Evolutionary conservation across 768 basidiomycete species (phyloP).

Genomic region (Harrya chromipes): DNA sequence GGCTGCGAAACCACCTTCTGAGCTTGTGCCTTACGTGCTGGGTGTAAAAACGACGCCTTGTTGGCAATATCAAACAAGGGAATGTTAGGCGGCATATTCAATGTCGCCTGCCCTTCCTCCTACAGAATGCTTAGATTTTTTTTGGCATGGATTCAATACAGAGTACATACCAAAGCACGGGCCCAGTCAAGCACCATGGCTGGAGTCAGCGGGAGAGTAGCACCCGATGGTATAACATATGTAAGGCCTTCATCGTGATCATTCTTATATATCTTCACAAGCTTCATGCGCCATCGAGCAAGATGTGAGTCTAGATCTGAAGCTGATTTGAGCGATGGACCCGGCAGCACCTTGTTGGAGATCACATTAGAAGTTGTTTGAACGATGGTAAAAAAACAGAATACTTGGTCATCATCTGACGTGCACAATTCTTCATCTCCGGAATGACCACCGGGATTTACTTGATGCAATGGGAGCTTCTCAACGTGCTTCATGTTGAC

Average conservation of each 20-base stretch:
- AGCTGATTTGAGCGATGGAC: no score
- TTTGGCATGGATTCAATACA: no score
- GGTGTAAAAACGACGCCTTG: not conserved
- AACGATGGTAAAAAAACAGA: not conserved
- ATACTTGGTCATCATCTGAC: not conserved
- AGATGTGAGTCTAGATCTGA: not conserved
- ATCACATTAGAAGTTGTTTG: no score
- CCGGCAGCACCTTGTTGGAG: no score
- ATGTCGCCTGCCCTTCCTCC: not conserved
- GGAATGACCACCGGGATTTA: no score
- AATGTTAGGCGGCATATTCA: not conserved
- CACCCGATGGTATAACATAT: not conserved
- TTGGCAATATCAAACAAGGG: not conserved
- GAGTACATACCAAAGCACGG: not conserved
- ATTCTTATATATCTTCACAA: not conserved
- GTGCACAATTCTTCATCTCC: no score
- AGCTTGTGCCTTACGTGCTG: not conserved
- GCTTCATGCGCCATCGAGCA: not conserved
- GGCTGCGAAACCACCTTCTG: not conserved
- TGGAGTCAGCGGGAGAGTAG: not conserved
- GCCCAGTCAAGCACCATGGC: not conserved
- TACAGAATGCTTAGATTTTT: not conserved
- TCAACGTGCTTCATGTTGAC: slow-evolving; percentile 1
- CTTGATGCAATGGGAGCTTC: not conserved
- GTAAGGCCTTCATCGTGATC: not conserved